Base-by-base conservation (phyloP, 176 grass and related monocot species). In the Saccharum officinarum region DNA sequence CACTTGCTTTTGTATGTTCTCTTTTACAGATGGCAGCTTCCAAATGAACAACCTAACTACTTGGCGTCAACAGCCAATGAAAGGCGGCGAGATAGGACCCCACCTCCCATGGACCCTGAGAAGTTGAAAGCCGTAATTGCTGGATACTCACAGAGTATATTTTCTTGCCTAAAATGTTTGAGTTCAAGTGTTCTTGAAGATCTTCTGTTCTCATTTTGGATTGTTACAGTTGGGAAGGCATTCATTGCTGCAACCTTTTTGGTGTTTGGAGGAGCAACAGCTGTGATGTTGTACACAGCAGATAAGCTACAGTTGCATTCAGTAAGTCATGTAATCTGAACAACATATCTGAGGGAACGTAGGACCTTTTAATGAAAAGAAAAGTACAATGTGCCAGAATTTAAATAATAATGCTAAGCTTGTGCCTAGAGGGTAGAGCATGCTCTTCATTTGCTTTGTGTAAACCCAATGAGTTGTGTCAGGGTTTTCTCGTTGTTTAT, bases 61-160 rank as follows among this genome's bases (percentile, higher is more conserved):
- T 89, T 81, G 6, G 78, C 87, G 18, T 93, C 96, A 55, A 98
- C 96, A 16, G 96, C 96, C 47, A 98, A 98, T 78, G 93, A 95
- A 6, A 75, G 91, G 73, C 82, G 93, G 30, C 91, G 73, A 62
- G 87, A 94, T 86, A 85, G 80, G 63, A 75, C 80, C 62, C 89
- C 91, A 76, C 79, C 88, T 73, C 84, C 92, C 40, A 69, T 91
- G 54, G 91, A 95, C 37, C 82, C 93, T 76, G 89, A 95, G 80
- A 98, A 94, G 81, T 67, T 98, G 75, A 98, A 98, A 86, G 85
- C 83, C 49, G 89, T 82, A 60, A 66, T 98, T 76, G 91, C 63
- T 78, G 93, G 89, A 73, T 91, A 98, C 69, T 89, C 91, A 1
- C 93, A 93, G 69, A 82, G 95, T 98, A 95, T 81, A 30, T 79